Evolutionary conservation across 805 yeast species (phyloP), one percentile per base, ranked within the genome.

Genomic region (Starmerella davenportii): DNA sequence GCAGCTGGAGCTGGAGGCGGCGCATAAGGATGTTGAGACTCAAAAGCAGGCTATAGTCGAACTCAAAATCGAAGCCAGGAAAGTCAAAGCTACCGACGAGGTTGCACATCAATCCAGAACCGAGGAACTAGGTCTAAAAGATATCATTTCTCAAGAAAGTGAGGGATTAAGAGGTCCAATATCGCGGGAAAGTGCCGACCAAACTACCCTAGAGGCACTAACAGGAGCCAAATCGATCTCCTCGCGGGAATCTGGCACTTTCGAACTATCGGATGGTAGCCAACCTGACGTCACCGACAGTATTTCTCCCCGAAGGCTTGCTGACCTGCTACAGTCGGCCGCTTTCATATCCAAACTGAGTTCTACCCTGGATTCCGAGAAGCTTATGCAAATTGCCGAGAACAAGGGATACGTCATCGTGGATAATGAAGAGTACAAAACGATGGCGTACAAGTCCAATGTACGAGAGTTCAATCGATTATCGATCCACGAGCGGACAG

Each of bases 401-500:
- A 11, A 11, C 11, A 23, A 23, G 11, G 25, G 25, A 23, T 7
- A 23, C 11, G 9, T 23, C 25, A 23, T 23, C 11, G n/a, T n/a
- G n/a, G n/a, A n/a, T n/a, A n/a, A n/a, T n/a, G n/a, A n/a, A n/a
- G n/a, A n/a, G n/a, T n/a, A n/a, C n/a, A n/a, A n/a, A n/a, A n/a
- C n/a, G n/a, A 7, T 23, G 25, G 11, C 11, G 25, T 7, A 11
- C 25, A 17, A 35, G 9, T 19, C 34, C 2, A 8, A 27, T n/a
- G n/a, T n/a, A n/a, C 30, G 24, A n/a, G 39, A 37, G 4, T 44
- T 39, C 39, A 41, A 30, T 23, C 23, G 21, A 18, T 20, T 44
- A 21, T 41, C 45, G 5, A 39, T 44, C 41, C 14, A 39, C 3
- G 31, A 43, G 35, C 41, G 48, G 8, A 37, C 48, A 3, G 18